Evolutionary conservation across 768 basidiomycete genomes (phyloP), one percentile per base, ranked within the genome.

Genomic region (Psilocybe cubensis): DNA sequence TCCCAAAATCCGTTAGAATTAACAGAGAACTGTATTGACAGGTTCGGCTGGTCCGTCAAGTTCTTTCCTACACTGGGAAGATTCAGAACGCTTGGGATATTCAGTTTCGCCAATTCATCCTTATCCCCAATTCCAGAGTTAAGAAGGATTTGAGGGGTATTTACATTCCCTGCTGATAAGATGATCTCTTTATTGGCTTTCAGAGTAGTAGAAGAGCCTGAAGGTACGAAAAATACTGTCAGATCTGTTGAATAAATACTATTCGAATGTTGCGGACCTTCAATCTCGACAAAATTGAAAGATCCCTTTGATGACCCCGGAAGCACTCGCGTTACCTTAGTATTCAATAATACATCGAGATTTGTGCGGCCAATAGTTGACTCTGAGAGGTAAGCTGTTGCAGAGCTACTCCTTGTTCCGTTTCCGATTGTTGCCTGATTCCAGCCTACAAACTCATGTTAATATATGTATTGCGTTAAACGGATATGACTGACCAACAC

Each of bases 161-260:
- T 59, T 2, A 63, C 52, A 1, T 57, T 38, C 1, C 67, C 65
- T 2, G 46, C 62, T 4, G 63, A 64, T 6, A 66, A 53, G 10
- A 66, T 53, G 12, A 68, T 54, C 38, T 68, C 86, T 58, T 81
- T 83, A 58, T 63, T 68, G 0, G 84, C 86, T 1, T 54, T 68
- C 3, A 67, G 18, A 7, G 4, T 29, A 2, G 28, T 29, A 10
- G 9, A 18, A n/a, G 46, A 10, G 3, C 46, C 46, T 48, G 1
- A 14, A 33, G 9, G 14, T 17, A 38, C 11, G 31, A 21, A 17
- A 6, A 33, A 2, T n/a, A 6, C n/a, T n/a, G 14, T 18, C 24
- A 48, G 14, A 0, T 7, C 14, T 17, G 27, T 6, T 25, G 12
- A 17, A 33, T 18, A 17, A 51, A 42, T 60, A 52, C 14, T 5